Base-by-base conservation (phyloP, 2,329 filamentous ascomycete genomes). In the Phaeosphaeriaceae sp. region DNA sequence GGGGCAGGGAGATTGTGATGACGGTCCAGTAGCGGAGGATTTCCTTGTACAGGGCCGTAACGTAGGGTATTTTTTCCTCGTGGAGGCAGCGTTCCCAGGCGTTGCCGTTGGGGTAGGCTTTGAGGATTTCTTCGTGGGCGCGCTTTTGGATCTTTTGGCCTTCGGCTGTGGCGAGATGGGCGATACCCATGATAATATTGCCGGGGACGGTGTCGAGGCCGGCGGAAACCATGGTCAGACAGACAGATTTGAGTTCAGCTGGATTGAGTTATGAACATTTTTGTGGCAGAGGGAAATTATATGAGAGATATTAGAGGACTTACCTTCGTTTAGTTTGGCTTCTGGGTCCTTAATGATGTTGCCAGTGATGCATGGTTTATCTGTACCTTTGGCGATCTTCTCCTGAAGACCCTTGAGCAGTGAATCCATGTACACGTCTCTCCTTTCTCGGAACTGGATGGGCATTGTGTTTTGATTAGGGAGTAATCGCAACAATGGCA, bases 131-230 rank as follows among this genome's bases (percentile, higher is more conserved):
- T 1, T 81, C 74, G 48, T 89, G 84, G 0, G 89, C 89, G 29
- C 81, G 84, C 46, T 81, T 74, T 71, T 94, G 90, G 51, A 92
- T 87, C 2, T 80, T 77, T 58, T 89, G 87, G 12, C 89, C 88
- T 9, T 86, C 77, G 0, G 80, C 72, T 0, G 83, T 86, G n/a
- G 87, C 83, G 2, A 94, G 81, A 60, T 89, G 90, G 2, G 87
- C 90, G 36, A 93, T 83, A 11, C 87, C 86, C 87, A 91, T 90
- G 63, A 91, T 87, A 8, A 93, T 74, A 54, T 92, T 92, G 9
- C 86, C 88, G 0, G 90, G 88, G 1, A 94, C 87, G 0, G 90
- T 94, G 67, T 94, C 90, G 13, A 93, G 82, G 15, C 90, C 90
- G 0, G 88, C 90, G 1, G 87, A 89, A 0, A 93, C 87, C 83